Conservation (phyloP, 192 early-diverging fungal genomes). For the Fimicolochytrium jonesii region DNA sequence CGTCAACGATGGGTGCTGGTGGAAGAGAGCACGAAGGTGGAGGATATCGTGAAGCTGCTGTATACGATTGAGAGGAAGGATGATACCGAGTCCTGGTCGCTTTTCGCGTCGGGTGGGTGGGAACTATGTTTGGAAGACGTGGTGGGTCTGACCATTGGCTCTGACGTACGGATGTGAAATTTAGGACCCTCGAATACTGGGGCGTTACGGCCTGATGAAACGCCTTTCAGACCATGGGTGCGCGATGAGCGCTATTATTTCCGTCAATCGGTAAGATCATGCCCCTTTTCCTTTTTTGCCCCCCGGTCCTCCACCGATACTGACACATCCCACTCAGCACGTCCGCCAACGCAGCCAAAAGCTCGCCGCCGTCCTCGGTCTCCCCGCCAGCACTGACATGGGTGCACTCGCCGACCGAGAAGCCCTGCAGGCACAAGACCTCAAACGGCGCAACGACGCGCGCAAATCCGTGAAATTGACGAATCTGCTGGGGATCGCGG, state of each 20-base stretch:
- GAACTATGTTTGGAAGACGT: background rate
- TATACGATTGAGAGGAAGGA: conserved; percentile 19
- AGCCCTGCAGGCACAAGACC: conserved; percentile 4
- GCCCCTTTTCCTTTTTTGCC: too few relatives aligned
- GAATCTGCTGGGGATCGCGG: conserved; percentile 20
- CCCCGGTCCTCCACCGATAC: background rate
- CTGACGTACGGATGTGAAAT: too few relatives aligned
- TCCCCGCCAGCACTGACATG: conserved; percentile 20
- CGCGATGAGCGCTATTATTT: conserved; percentile 9
- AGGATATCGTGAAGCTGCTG: conserved; percentile 24
- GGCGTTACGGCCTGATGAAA: too few relatives aligned
- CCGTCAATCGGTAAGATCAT: conserved; percentile 4
- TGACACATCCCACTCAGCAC: background rate
- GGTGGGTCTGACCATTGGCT: too few relatives aligned
- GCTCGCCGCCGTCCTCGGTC: conserved; percentile 19
- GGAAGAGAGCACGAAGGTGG: conserved; percentile 11
- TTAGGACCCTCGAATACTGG: too few relatives aligned
- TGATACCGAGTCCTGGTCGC: too few relatives aligned
- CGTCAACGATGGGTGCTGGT: conserved; percentile 17
- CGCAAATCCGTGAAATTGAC: conserved; percentile 11
- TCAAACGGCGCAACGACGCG: conserved; percentile 23
- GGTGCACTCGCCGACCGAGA: background rate
- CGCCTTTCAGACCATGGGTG: conserved; percentile 15
- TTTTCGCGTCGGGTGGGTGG: background rate
- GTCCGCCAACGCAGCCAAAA: conserved; percentile 2